Evolutionary conservation across 1,284 basidiomycete genomes (phyloP).

Genomic region (Phylloporus sp.): DNA sequence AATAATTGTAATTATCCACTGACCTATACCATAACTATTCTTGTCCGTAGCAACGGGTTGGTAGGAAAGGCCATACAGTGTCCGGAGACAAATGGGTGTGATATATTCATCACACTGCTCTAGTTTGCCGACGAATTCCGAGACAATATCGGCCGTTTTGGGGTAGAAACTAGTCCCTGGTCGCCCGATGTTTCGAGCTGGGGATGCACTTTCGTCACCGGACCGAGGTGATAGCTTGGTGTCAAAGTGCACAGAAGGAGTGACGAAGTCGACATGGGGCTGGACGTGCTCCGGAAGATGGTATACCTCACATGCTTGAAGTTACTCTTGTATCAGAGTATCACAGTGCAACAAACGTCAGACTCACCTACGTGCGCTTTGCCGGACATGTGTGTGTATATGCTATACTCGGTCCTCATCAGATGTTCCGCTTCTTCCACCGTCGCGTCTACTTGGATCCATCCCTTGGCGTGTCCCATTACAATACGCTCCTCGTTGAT

Average conservation of each 20-base stretch:
- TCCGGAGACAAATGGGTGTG: conserved; percentile 48
- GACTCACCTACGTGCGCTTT: conserved; percentile 29
- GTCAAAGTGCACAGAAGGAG: conserved; percentile 45
- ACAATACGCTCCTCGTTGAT: conserved; percentile 25
- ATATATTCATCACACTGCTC: conserved; percentile 48
- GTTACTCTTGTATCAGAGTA: conserved; percentile 23
- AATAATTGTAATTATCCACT: conserved; percentile 2
- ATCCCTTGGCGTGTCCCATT: conserved; percentile 24
- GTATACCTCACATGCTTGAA: conserved; percentile 44
- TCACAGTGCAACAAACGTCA: background rate
- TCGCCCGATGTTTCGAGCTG: conserved; percentile 26
- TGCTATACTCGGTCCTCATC: background rate
- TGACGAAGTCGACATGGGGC: conserved; percentile 51
- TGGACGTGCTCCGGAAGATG: conserved; percentile 45
- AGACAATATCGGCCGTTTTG: conserved; percentile 38
- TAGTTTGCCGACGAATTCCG: conserved; percentile 23
- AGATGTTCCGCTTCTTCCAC: background rate
- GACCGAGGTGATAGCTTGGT: background rate
- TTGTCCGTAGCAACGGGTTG: conserved; percentile 41
- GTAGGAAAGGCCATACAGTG: conserved; percentile 50
- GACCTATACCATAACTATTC: conserved; percentile 56
- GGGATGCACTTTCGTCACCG: background rate
- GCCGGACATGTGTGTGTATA: background rate
- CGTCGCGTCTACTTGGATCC: background rate
- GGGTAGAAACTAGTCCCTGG: conserved; percentile 36